A percentile compares a stretch with the other conserved stretches of the same genome.
Conservation (phyloP, 2,329 filamentous ascomycete genomes). For the Verticillium nonalfalfae region DNA sequence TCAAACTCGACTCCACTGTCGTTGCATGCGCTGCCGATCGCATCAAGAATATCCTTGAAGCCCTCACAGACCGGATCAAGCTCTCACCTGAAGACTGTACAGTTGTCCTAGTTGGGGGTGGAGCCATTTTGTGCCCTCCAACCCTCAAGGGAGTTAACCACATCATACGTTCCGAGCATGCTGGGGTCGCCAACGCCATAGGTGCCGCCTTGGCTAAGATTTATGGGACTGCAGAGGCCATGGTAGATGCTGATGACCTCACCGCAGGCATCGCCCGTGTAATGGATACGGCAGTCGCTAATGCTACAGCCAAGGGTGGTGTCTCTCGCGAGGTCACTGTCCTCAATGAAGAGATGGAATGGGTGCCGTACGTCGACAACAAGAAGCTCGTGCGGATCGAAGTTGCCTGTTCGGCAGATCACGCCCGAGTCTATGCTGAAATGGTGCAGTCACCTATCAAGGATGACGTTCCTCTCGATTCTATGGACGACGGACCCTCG, state of each 20-base stretch:
- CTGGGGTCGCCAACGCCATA: slow-evolving; percentile 15
- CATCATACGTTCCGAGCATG: slow-evolving; percentile 13
- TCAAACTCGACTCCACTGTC: neutral
- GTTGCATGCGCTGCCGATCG: slow-evolving; percentile 5
- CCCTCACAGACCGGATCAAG: slow-evolving; percentile 15
- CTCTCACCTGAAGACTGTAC: slow-evolving; percentile 13
- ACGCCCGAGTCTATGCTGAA: slow-evolving; percentile 9
- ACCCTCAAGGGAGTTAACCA: slow-evolving; percentile 12
- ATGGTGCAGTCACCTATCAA: neutral
- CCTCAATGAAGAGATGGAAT: slow-evolving; percentile 13
- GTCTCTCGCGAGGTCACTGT: slow-evolving; percentile 9
- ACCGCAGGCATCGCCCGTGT: slow-evolving; percentile 10
- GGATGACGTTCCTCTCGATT: neutral
- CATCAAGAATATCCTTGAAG: slow-evolving; percentile 13
- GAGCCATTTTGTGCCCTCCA: slow-evolving; percentile 12
- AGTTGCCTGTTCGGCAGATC: slow-evolving; percentile 13
- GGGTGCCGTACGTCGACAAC: slow-evolving; percentile 15
- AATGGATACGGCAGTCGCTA: slow-evolving; percentile 9
- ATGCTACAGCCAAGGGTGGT: slow-evolving; percentile 13
- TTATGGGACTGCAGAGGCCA: slow-evolving; percentile 11
- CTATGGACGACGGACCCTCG: neutral
- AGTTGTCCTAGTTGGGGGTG: slow-evolving; percentile 16
- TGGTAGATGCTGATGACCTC: slow-evolving; percentile 12
- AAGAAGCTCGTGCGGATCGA: slow-evolving; percentile 15
- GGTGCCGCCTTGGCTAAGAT: slow-evolving; percentile 16